Evolutionary conservation across 2,329 filamentous ascomycete genomes (phyloP).

Genomic region (Penicillium palitans): DNA sequence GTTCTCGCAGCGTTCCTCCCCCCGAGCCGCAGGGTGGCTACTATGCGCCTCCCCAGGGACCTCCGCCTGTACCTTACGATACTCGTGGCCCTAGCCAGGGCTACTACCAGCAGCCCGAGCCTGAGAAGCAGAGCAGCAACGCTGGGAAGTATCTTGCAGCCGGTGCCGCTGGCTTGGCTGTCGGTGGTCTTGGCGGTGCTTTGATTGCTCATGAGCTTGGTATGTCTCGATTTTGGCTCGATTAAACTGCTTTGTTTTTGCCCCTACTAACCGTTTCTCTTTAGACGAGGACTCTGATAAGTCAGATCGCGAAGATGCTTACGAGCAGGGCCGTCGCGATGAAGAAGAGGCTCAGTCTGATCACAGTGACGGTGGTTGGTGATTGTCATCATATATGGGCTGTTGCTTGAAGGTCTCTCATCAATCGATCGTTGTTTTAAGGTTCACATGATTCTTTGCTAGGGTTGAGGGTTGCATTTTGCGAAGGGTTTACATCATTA

Average conservation of each 20-base stretch:
- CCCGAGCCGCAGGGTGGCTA: slow-evolving; percentile 26
- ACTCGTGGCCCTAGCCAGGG: slow-evolving; percentile 8
- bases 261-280: background rate
- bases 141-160: slow-evolving; percentile 56
- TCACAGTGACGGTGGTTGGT: slow-evolving; percentile 9
- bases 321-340: slow-evolving; percentile 25
- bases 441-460: background rate
- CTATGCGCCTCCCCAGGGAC: slow-evolving; percentile 21
- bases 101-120: slow-evolving; percentile 19
- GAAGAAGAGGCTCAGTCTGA: slow-evolving; percentile 9
- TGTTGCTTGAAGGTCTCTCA: background rate
- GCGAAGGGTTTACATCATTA: background rate
- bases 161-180: slow-evolving; percentile 59
- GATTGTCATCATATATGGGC: background rate
- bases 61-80: slow-evolving; percentile 25
- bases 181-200: slow-evolving; percentile 59
- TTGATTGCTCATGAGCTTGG: slow-evolving; percentile 57
- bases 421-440: background rate
- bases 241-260: background rate
- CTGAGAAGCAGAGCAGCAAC: slow-evolving; percentile 47
- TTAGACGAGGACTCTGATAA: slow-evolving; percentile 16
- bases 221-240: slow-evolving; percentile 39
- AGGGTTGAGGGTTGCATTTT: background rate
- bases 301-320: slow-evolving; percentile 20
- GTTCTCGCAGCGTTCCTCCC: slow-evolving; percentile 27